These are phyloP conservation scores for Didymella sp. DNA, from an alignment of 2,329 filamentous ascomycete genomes.

Conservation along the genomic window DNA sequence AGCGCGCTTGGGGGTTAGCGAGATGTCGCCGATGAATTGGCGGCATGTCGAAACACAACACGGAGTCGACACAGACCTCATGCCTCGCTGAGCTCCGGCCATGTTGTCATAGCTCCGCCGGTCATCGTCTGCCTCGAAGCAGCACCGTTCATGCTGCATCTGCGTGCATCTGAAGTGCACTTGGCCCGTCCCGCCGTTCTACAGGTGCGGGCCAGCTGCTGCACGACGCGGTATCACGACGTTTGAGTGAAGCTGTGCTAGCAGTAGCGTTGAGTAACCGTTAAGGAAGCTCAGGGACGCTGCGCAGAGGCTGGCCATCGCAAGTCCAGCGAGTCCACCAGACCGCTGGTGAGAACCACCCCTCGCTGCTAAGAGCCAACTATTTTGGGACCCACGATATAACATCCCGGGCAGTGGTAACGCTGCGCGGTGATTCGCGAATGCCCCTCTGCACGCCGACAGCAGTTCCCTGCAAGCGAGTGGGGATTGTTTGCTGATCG, in stretches of 20 bases:
- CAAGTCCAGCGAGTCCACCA: constrained; percentile 4
- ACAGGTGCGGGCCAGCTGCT: constrained; percentile 27
- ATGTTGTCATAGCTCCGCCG: constrained; percentile 32
- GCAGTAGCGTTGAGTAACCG: constrained; percentile 36
- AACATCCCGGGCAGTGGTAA: constrained; percentile 30
- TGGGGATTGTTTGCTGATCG: constrained; percentile 50
- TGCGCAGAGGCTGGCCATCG: constrained; percentile 21
- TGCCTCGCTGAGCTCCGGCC: constrained; percentile 33
- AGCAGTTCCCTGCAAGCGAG: constrained; percentile 42
- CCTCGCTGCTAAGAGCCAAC: constrained; percentile 37
- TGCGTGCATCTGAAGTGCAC: constrained; percentile 12
- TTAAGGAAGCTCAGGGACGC: constrained; percentile 40
- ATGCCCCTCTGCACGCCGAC: constrained; percentile 30
- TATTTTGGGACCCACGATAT: constrained; percentile 43
- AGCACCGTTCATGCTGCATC: constrained; percentile 8
- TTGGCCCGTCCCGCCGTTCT: constrained; percentile 11
- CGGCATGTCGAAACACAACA: constrained; percentile 44
- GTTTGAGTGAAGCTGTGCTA: constrained; percentile 23
- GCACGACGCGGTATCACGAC: constrained; percentile 32
- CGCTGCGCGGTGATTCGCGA: constrained; percentile 41
- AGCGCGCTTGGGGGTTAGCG: constrained; percentile 40
- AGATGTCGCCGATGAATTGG: constrained; percentile 44
- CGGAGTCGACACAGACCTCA: constrained; percentile 40
- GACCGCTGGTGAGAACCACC: constrained; percentile 18
- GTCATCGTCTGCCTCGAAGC: constrained; percentile 7